Conservation (phyloP, 2,329 filamentous ascomycete species). For the Verticillium nonalfalfae region DNA sequence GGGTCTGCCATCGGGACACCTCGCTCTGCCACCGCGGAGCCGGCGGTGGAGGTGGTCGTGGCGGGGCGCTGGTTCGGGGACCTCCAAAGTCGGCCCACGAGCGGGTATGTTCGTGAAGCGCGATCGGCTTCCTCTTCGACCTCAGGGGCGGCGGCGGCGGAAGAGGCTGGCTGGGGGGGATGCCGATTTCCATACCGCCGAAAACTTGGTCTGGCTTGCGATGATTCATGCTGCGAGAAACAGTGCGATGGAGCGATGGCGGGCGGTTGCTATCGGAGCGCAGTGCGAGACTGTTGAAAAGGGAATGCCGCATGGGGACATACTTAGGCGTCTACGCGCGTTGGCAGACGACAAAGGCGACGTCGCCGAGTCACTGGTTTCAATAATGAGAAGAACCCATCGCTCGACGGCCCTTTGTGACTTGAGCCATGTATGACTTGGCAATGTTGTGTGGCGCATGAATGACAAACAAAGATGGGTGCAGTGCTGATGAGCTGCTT, state of each 20-base stretch:
- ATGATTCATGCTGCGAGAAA: background rate
- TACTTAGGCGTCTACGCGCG: background rate
- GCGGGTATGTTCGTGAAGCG: constrained; percentile 13
- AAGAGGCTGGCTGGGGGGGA: constrained; percentile 11
- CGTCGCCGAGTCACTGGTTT: background rate
- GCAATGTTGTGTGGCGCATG: background rate
- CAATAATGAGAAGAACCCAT: background rate
- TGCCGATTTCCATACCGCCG: constrained; percentile 12
- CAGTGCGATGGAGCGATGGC: background rate
- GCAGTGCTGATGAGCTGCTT: too few relatives aligned
- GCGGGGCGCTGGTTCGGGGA: background rate
- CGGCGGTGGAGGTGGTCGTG: background rate
- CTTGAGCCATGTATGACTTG: too few relatives aligned
- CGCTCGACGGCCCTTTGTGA: background rate
- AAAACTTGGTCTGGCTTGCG: constrained; percentile 6
- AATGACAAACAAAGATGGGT: background rate
- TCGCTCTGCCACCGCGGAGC: background rate
- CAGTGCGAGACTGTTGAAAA: background rate
- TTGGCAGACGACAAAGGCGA: background rate
- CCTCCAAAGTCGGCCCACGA: background rate
- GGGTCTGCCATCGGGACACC: constrained; percentile 2
- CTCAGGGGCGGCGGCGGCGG: constrained; percentile 4
- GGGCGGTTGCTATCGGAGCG: background rate
- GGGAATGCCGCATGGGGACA: background rate
- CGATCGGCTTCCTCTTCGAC: constrained; percentile 19